A percentile compares a stretch with the other conserved stretches of the same genome.
Conservation (phyloP, 1,284 basidiomycete species). For the Ceratobasidium sp. region DNA sequence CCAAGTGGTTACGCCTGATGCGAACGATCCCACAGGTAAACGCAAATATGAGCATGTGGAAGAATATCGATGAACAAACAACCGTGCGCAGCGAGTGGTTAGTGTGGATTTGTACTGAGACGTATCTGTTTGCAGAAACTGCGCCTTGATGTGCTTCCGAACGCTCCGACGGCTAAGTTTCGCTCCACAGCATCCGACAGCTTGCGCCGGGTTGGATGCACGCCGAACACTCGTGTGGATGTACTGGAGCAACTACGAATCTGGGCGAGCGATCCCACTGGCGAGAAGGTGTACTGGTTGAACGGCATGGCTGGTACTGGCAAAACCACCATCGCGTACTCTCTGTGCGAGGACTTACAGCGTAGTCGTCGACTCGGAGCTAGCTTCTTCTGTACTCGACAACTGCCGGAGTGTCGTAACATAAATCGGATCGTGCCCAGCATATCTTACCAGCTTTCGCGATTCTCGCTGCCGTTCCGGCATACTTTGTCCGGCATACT, state of each 20-base stretch:
- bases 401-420: neutral
- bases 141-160: neutral
- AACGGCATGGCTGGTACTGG: neutral
- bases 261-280: neutral
- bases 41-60: neutral
- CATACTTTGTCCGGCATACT: constrained; percentile 1
- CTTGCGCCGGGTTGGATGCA: neutral
- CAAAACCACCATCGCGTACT: constrained; percentile 19
- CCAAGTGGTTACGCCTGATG: neutral
- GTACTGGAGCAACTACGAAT: neutral
- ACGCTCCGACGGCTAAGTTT: neutral
- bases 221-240: neutral
- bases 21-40: too few relatives aligned
- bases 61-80: neutral
- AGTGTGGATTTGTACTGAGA: neutral
- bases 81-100: neutral
- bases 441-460: too few relatives aligned
- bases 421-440: constrained; percentile 15
- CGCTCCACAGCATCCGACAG: neutral
- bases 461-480: constrained; percentile 4
- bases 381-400: constrained; percentile 29
- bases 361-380: neutral
- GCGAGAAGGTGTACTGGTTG: too few relatives aligned
- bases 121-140: neutral
- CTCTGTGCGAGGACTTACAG: neutral